A percentile compares a stretch with the other conserved stretches of the same genome.
These are phyloP conservation scores for Neocatenulostroma microsporum DNA, from an alignment of 2,329 filamentous ascomycete genomes.

Conservation along the genomic window DNA sequence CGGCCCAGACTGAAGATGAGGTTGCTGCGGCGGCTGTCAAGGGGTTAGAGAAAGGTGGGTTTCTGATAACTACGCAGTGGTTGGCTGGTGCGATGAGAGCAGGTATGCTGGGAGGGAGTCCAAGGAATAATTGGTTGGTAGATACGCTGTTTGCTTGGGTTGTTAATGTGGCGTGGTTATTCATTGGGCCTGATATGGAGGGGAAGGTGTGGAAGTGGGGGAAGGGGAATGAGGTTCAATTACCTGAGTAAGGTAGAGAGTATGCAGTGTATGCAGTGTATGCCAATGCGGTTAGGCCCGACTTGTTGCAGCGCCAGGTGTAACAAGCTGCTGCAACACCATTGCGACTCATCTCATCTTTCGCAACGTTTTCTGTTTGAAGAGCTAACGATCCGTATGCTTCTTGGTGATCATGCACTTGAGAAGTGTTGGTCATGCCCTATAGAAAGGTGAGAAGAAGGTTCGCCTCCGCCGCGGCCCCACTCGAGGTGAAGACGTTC, in stretches of 20 bases:
- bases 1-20: slow-evolving; percentile 66
- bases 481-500: too few relatives aligned
- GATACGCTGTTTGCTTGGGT: slow-evolving; percentile 51
- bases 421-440: too few relatives aligned
- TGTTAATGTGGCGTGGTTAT: slow-evolving; percentile 47
- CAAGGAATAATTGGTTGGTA: slow-evolving; percentile 45
- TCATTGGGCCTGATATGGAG: slow-evolving; percentile 51
- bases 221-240: slow-evolving; percentile 39
- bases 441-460: too few relatives aligned
- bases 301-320: too few relatives aligned
- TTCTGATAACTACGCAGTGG: slow-evolving; percentile 67
- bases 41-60: slow-evolving; percentile 72
- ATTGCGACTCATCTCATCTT: too few relatives aligned
- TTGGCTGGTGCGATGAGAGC: slow-evolving; percentile 66
- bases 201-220: slow-evolving; percentile 51
- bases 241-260: slow-evolving; percentile 8
- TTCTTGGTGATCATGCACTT: too few relatives aligned
- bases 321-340: too few relatives aligned
- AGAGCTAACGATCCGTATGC: too few relatives aligned
- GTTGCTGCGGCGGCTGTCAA: slow-evolving; percentile 64
- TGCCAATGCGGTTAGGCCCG: too few relatives aligned
- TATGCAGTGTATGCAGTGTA: too few relatives aligned
- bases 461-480: too few relatives aligned
- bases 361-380: too few relatives aligned
- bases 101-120: slow-evolving; percentile 44